Percentiles rank a stretch among this genome's conserved stretches.
phyloP scores from a whole-genome alignment of 495 filamentous ascomycete genomes.

The Corynascus novoguineensis region DNA sequence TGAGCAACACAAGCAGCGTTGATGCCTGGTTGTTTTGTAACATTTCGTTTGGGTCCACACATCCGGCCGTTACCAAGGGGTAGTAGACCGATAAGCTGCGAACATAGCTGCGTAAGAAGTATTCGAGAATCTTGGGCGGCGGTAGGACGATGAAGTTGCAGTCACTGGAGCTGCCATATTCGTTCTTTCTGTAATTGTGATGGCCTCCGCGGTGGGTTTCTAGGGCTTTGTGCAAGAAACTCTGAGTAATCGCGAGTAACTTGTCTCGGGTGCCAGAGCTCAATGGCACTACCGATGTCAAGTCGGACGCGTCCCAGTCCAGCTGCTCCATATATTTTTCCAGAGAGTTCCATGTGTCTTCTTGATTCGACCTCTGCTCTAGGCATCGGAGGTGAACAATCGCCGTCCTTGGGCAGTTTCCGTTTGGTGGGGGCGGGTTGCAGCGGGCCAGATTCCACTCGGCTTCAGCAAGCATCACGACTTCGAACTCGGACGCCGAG shows the following conservation, averaged over 20 bases:
- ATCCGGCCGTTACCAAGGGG: slow-evolving; percentile 45
- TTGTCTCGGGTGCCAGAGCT: slow-evolving; percentile 52
- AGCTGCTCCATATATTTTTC: slow-evolving; percentile 36
- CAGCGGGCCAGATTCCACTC: slow-evolving; percentile 56
- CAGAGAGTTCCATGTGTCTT: slow-evolving; percentile 42
- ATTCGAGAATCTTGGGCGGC: slow-evolving; percentile 53
- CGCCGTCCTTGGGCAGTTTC: slow-evolving; percentile 51
- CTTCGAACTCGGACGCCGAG: slow-evolving; percentile 44
- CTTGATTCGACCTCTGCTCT: slow-evolving; percentile 52
- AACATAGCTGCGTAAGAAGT: slow-evolving; percentile 55
- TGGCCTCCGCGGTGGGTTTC: slow-evolving; percentile 49
- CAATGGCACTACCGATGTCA: slow-evolving; percentile 44
- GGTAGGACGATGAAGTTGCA: slow-evolving; percentile 55
- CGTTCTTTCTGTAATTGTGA: slow-evolving; percentile 29
- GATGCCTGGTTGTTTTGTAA: slow-evolving; percentile 53
- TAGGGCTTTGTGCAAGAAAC: slow-evolving; percentile 57
- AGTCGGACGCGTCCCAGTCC: slow-evolving; percentile 35
- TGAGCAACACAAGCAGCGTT: slow-evolving; percentile 54
- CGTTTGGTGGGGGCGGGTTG: slow-evolving; percentile 46
- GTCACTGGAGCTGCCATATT: slow-evolving; percentile 35
- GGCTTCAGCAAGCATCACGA: slow-evolving; percentile 48
- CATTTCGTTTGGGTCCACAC: slow-evolving; percentile 56
- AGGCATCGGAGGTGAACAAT: slow-evolving; percentile 54
- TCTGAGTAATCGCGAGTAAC: slow-evolving; percentile 58
- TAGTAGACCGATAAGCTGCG: slow-evolving; percentile 55